Percentiles rank a stretch among this genome's conserved stretches.
Evolutionary conservation across 2,329 filamentous ascomycete species (phyloP).

Genomic region (Ophiocordyceps camponoti-saundersi): DNA sequence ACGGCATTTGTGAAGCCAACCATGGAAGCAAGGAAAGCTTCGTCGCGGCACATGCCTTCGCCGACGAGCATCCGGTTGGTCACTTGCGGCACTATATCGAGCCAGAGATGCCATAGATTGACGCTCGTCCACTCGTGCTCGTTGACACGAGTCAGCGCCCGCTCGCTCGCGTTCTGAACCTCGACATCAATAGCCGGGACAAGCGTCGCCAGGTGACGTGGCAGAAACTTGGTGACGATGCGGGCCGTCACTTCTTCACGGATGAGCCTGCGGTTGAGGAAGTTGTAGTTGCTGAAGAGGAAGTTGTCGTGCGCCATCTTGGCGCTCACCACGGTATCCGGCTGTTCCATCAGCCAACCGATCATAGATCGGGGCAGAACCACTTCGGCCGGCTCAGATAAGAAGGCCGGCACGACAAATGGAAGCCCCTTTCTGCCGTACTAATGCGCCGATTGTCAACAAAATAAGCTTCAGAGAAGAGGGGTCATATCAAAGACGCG

Average conservation of each 20-base stretch:
- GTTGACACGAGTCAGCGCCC: constrained; percentile 15
- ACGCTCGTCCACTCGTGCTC: constrained; percentile 18
- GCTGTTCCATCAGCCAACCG: constrained; percentile 28
- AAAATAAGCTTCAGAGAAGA: background rate
- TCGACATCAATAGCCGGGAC: constrained; percentile 24
- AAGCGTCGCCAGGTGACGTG: constrained; percentile 19
- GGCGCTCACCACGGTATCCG: constrained; percentile 24
- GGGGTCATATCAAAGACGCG: background rate
- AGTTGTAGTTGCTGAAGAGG: constrained; percentile 22
- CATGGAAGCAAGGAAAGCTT: constrained; percentile 27
- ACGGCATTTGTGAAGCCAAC: constrained; percentile 32
- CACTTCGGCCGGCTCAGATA: constrained; percentile 23
- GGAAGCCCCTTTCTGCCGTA: constrained; percentile 22
- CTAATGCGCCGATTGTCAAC: constrained; percentile 6
- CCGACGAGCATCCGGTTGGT: constrained; percentile 27
- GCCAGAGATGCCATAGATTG: constrained; percentile 27
- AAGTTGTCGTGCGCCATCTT: constrained; percentile 22
- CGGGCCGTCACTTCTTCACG: constrained; percentile 20
- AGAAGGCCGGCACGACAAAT: constrained; percentile 23
- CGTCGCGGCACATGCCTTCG: constrained; percentile 19
- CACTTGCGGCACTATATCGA: constrained; percentile 22
- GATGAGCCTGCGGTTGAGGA: constrained; percentile 18
- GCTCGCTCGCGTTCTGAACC: constrained; percentile 17
- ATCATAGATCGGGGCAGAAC: constrained; percentile 25
- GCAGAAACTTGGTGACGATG: constrained; percentile 25